These are phyloP conservation scores for Ceratocystis destructans DNA, from an alignment of 2,329 filamentous ascomycete species.

Conservation along the genomic window DNA sequence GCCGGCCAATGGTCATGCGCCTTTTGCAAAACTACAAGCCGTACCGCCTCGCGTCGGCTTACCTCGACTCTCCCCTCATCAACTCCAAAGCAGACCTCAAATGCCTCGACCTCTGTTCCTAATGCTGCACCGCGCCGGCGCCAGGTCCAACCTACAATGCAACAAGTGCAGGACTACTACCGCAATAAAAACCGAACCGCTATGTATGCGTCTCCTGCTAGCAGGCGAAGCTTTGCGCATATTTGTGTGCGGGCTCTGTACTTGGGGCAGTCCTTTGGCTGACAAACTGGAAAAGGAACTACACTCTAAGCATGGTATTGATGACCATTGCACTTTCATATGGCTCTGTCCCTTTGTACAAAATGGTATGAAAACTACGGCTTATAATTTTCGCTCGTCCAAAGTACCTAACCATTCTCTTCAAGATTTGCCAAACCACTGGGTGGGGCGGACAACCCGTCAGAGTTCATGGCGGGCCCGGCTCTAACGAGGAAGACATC, in stretches of 20 bases:
- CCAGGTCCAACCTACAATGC: constrained; percentile 36
- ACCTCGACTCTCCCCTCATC: constrained; percentile 15
- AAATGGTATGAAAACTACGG: constrained; percentile 47
- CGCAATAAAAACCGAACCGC: constrained; percentile 53
- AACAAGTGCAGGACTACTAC: constrained; percentile 50
- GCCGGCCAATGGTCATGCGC: constrained; percentile 14
- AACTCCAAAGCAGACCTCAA: neutral
- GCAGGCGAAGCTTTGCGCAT: neutral
- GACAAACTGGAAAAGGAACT: constrained; percentile 40
- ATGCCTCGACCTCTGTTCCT: constrained; percentile 20
- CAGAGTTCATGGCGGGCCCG: constrained; percentile 51
- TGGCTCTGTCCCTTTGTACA: constrained; percentile 74
- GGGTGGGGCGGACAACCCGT: constrained; percentile 91
- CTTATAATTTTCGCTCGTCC: neutral
- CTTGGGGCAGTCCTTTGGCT: neutral
- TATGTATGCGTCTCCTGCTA: constrained; percentile 25
- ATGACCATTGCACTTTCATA: constrained; percentile 70
- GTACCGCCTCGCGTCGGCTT: constrained; percentile 16
- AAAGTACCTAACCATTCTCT: constrained; percentile 16
- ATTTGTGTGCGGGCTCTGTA: neutral
- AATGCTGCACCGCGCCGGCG: constrained; percentile 23
- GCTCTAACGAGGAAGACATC: constrained; percentile 46
- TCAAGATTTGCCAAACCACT: constrained; percentile 66
- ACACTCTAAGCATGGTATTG: constrained; percentile 62
- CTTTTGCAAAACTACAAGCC: constrained; percentile 16